Percentiles rank a stretch among this genome's conserved stretches.
These are phyloP conservation scores for Alternaria longipes DNA, from an alignment of 2,329 filamentous ascomycete species.

Conservation along the genomic window DNA sequence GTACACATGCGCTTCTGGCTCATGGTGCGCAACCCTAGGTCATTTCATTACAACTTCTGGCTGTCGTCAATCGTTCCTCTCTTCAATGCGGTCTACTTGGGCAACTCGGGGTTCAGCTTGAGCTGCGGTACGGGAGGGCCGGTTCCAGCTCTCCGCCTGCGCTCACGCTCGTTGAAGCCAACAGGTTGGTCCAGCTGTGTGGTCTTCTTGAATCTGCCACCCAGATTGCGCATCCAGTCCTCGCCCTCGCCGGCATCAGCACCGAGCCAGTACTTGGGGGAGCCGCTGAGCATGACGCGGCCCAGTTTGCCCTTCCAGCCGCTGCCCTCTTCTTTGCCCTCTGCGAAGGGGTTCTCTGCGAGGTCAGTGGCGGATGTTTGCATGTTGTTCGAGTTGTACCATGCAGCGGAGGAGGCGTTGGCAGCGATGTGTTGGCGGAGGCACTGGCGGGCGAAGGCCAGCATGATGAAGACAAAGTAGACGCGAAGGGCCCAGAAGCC, in stretches of 20 bases:
- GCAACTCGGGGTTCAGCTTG: slow-evolving; percentile 33
- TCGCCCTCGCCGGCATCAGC: slow-evolving; percentile 68
- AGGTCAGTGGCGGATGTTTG: slow-evolving; percentile 56
- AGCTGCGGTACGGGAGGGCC: slow-evolving; percentile 59
- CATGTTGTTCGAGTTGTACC: slow-evolving; percentile 49
- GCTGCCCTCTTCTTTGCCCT: slow-evolving; percentile 74
- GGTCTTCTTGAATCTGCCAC: slow-evolving; percentile 66
- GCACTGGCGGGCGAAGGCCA: slow-evolving; percentile 81
- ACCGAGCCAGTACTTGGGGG: slow-evolving; percentile 83
- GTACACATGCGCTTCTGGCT: slow-evolving; percentile 14
- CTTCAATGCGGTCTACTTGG: slow-evolving; percentile 23
- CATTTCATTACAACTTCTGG: slow-evolving; percentile 16
- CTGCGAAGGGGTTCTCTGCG: slow-evolving; percentile 74
- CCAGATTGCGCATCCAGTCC: slow-evolving; percentile 73
- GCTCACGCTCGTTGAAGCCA: slow-evolving; percentile 65
- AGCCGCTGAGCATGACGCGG: slow-evolving; percentile 78
- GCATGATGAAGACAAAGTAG: slow-evolving; percentile 85
- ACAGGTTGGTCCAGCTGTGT: slow-evolving; percentile 52
- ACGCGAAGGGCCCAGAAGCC: slow-evolving; percentile 77
- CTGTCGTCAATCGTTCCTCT: slow-evolving; percentile 17
- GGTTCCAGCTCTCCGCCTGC: slow-evolving; percentile 69
- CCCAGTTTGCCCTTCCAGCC: slow-evolving; percentile 83
- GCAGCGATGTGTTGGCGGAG: slow-evolving; percentile 72
- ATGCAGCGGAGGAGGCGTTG: slow-evolving; percentile 55
- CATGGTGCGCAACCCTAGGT: slow-evolving; percentile 4